Percentiles rank a stretch among this genome's conserved stretches.
These are phyloP conservation scores for Lipomyces oligophaga DNA, from an alignment of 805 yeast species.

Conservation along the genomic window DNA sequence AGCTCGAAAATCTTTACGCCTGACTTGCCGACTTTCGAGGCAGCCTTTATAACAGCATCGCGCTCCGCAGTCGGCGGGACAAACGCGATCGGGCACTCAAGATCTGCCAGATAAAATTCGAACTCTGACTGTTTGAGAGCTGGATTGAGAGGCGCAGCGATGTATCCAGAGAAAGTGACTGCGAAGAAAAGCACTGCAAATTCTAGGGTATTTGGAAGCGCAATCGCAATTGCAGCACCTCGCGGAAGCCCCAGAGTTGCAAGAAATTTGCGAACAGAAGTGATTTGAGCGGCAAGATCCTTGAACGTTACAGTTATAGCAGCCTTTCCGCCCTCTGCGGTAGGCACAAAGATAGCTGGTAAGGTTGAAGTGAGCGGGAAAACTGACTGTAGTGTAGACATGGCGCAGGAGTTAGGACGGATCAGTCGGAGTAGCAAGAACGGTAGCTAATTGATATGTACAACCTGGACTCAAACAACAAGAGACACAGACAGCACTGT, in stretches of 20 bases:
- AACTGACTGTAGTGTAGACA: slow-evolving; percentile 15
- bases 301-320: slow-evolving; percentile 11
- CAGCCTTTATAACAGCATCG: slow-evolving; percentile 49
- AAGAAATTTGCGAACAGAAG: slow-evolving; percentile 12
- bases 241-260: slow-evolving; percentile 17
- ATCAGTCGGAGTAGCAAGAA: too few relatives aligned
- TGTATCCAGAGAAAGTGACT: slow-evolving; percentile 50
- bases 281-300: slow-evolving; percentile 6
- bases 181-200: slow-evolving; percentile 55
- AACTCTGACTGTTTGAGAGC: slow-evolving; percentile 58
- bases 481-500: too few relatives aligned
- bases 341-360: slow-evolving; percentile 21
- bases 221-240: slow-evolving; percentile 40
- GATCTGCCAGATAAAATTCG: slow-evolving; percentile 60
- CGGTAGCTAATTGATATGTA: too few relatives aligned
- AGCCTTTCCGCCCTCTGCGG: background rate
- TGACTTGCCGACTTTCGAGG: slow-evolving; percentile 41
- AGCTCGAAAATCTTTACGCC: slow-evolving; percentile 12
- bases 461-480: too few relatives aligned
- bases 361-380: slow-evolving; percentile 7
- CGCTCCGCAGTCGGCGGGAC: slow-evolving; percentile 51
- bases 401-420: too few relatives aligned
- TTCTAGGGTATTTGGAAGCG: slow-evolving; percentile 60
- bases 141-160: slow-evolving; percentile 69
- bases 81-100: slow-evolving; percentile 53